These are phyloP conservation scores for Cytospora chrysosperma DNA, from an alignment of 2,329 filamentous ascomycete species.

Conservation along the genomic window DNA sequence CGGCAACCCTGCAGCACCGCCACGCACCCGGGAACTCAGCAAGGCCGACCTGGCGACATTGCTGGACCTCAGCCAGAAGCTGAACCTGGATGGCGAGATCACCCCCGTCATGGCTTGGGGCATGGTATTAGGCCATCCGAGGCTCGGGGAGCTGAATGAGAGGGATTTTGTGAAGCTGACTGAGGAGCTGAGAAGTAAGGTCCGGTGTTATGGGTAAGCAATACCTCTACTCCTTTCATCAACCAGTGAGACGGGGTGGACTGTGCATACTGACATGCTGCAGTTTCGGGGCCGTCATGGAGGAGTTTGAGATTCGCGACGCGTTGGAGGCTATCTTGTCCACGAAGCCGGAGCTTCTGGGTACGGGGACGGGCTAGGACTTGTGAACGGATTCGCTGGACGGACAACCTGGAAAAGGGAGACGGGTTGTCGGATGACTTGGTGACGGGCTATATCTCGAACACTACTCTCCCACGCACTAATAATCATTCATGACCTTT, in stretches of 20 bases:
- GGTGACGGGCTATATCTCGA: too few species aligned
- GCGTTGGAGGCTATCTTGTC: slow-evolving; percentile 71
- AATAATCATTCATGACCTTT: too few species aligned
- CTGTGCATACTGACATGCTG: neutral
- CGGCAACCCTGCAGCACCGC: slow-evolving; percentile 30
- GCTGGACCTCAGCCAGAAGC: slow-evolving; percentile 76
- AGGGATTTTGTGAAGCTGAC: slow-evolving; percentile 72
- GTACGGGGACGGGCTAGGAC: neutral
- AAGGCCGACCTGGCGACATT: slow-evolving; percentile 77
- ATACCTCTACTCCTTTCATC: slow-evolving; percentile 12
- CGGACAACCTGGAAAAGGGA: neutral
- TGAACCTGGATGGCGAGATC: slow-evolving; percentile 85
- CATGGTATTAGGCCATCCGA: slow-evolving; percentile 70
- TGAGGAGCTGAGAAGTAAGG: slow-evolving; percentile 73
- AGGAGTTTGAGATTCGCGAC: slow-evolving; percentile 71
- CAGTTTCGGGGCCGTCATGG: slow-evolving; percentile 64
- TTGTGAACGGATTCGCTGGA: neutral
- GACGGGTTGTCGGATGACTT: too few species aligned
- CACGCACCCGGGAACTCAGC: slow-evolving; percentile 77
- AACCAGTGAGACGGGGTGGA: neutral
- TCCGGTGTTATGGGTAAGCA: slow-evolving; percentile 87
- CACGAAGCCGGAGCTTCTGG: slow-evolving; percentile 46
- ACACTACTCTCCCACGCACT: too few species aligned
- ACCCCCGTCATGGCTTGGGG: slow-evolving; percentile 96
- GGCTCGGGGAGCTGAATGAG: slow-evolving; percentile 62